Conservation (phyloP, 495 filamentous ascomycete genomes). For the Lophiostoma macrostomum region DNA sequence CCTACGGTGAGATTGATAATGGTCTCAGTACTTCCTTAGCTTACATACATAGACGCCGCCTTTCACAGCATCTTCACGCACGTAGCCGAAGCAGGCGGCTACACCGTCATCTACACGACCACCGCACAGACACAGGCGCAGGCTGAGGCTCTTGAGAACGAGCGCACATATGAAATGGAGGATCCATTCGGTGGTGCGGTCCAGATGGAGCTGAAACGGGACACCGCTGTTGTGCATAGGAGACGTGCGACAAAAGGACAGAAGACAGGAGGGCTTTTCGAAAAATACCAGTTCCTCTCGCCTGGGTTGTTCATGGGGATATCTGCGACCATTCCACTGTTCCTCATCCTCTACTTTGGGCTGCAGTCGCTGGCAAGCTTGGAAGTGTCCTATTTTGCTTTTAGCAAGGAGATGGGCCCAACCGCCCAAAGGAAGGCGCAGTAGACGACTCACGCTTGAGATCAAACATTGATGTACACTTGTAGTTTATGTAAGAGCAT, state of each 20-base stretch:
- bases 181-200: conserved; percentile 48
- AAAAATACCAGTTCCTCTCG: conserved; percentile 87
- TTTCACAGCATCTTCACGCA: conserved; percentile 54
- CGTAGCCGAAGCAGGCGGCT: conserved; percentile 52
- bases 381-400: conserved; percentile 86
- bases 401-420: conserved; percentile 92
- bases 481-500: conserved; percentile 24
- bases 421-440: conserved; percentile 84
- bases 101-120: conserved; percentile 63
- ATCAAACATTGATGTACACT: conserved; percentile 43
- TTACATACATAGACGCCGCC: conserved; percentile 52
- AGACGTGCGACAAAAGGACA: conserved; percentile 38
- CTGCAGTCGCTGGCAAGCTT: conserved; percentile 73
- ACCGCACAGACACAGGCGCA: conserved; percentile 38
- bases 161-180: conserved; percentile 51
- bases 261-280: conserved; percentile 64
- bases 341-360: conserved; percentile 74
- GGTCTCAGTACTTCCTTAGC: too few relatives aligned
- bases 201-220: conserved; percentile 61
- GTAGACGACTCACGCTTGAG: too few relatives aligned
- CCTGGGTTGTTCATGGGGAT: conserved; percentile 84
- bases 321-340: conserved; percentile 61
- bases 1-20: too few relatives aligned
- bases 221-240: conserved; percentile 42
- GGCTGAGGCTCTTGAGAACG: not conserved